These are phyloP conservation scores for Phytophthora parvispora DNA, from an alignment of 352 stramenopile genomes.

Conservation along the genomic window DNA sequence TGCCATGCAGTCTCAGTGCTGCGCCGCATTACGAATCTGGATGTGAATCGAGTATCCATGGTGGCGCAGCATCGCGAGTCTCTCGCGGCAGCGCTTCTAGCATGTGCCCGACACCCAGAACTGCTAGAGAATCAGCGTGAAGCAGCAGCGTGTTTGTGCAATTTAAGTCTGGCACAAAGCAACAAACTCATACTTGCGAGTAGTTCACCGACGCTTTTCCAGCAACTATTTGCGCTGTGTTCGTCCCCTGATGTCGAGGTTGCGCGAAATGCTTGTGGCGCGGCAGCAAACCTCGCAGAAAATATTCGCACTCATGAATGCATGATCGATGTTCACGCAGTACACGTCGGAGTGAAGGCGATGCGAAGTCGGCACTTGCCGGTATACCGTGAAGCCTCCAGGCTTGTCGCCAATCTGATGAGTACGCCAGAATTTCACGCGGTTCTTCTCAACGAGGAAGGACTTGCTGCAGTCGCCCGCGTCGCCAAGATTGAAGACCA, in stretches of 20 bases:
- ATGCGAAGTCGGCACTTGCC: conserved; percentile 92
- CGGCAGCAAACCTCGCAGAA: conserved; percentile 94
- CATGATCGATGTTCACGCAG: conserved; percentile 88
- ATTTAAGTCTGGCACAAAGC: conserved; percentile 79
- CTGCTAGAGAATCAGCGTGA: conserved; percentile 93
- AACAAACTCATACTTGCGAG: conserved; percentile 85
- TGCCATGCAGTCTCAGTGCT: conserved; percentile 95
- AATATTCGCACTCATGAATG: conserved; percentile 82
- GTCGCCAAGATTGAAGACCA: conserved; percentile 93
- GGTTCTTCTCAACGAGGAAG: conserved; percentile 83
- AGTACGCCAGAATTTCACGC: conserved; percentile 83
- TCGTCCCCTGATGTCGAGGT: conserved; percentile 92
- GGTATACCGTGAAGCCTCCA: conserved; percentile 94
- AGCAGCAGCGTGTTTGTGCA: conserved; percentile 89
- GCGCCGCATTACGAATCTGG: conserved; percentile 83
- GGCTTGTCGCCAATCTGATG: conserved; percentile 93
- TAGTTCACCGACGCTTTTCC: conserved; percentile 51
- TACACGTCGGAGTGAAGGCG: conserved; percentile 91
- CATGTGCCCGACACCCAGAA: conserved; percentile 40
- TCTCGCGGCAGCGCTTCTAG: conserved; percentile 66
- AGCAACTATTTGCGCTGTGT: conserved; percentile 79
- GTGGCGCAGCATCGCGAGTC: conserved; percentile 60
- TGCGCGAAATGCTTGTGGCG: conserved; percentile 91
- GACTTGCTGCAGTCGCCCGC: conserved; percentile 85
- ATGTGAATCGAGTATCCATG: conserved; percentile 90